A percentile compares a stretch with the other conserved stretches of the same genome.
phyloP scores from a whole-genome alignment of 768 basidiomycete genomes.

The Kwoniella mangroviensis region DNA sequence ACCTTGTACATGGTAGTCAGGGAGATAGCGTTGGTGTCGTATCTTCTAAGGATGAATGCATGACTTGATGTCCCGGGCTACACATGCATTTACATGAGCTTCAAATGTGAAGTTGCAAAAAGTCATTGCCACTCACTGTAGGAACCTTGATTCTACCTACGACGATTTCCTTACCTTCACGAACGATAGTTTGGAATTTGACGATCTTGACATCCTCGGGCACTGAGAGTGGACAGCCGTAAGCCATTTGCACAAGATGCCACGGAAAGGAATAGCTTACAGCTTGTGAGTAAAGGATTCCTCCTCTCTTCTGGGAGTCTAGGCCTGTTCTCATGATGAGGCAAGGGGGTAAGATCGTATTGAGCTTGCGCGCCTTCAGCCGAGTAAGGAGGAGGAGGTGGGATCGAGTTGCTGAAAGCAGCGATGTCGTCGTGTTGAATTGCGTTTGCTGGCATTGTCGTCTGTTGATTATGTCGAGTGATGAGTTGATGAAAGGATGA shows the following conservation, averaged over 20 bases:
- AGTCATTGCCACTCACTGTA: conserved; percentile 64
- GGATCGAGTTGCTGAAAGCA: conserved; percentile 34
- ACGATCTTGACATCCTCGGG: conserved; percentile 61
- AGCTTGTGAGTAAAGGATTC: conserved; percentile 38
- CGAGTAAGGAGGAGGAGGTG: conserved; percentile 47
- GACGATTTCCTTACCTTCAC: conserved; percentile 84
- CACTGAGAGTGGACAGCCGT: too few species aligned
- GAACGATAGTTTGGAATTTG: conserved; percentile 88
- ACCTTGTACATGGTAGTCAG: conserved; percentile 97
- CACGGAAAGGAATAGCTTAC: conserved; percentile 32
- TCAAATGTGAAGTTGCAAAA: conserved; percentile 29
- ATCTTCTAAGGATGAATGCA: conserved; percentile 91
- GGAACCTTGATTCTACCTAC: conserved; percentile 89
- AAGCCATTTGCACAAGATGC: conserved; percentile 5
- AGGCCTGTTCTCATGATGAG: conserved; percentile 43
- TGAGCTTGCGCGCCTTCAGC: conserved; percentile 13
- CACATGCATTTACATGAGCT: conserved; percentile 57
- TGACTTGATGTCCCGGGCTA: conserved; percentile 64
- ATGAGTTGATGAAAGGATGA: neutral
- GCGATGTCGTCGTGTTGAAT: conserved; percentile 26
- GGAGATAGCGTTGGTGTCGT: conserved; percentile 88
- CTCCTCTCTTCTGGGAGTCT: conserved; percentile 39
- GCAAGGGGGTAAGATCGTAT: conserved; percentile 43
- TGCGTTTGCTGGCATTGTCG: conserved; percentile 7
- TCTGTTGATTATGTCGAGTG: neutral